phyloP scores from a whole-genome alignment of 176 grass and related monocot genomes.

The Lolium rigidum region DNA sequence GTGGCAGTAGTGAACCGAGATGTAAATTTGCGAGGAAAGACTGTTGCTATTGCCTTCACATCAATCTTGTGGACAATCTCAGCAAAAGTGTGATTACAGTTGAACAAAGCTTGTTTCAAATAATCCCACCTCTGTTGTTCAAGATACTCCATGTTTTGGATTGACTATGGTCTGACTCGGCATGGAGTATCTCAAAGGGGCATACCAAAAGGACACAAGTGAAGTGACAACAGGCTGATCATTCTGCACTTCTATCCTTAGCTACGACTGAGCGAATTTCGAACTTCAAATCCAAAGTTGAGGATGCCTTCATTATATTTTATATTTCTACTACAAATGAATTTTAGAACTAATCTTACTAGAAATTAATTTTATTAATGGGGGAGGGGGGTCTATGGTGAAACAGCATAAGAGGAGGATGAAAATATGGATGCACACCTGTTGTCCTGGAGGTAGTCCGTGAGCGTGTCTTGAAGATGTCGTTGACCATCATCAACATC shows the following conservation, averaged over 20 bases:
- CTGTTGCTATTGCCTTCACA: no score
- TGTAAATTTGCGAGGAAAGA: no score
- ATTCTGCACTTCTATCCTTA: neutral
- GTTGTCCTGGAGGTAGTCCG: slow-evolving; percentile 5
- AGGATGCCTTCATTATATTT: neutral
- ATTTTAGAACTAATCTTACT: no score
- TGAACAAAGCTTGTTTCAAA: neutral
- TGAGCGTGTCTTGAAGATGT: slow-evolving; percentile 1
- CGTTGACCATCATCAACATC: neutral
- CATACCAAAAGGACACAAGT: no score
- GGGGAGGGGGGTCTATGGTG: neutral
- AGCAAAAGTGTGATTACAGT: no score
- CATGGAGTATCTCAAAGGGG: no score
- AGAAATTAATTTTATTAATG: neutral
- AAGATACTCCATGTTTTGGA: neutral
- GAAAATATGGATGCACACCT: slow-evolving; percentile 9
- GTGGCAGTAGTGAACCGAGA: no score
- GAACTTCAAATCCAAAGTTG: neutral
- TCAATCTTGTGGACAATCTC: no score
- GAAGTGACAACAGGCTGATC: neutral
- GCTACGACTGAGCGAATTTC: neutral
- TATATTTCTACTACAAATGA: no score
- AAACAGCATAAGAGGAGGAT: neutral
- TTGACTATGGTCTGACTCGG: neutral
- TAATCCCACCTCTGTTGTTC: neutral